Evolutionary conservation across 2,329 filamentous ascomycete genomes (phyloP), one percentile per base, ranked within the genome.

Genomic region (Beauveria varroae): DNA sequence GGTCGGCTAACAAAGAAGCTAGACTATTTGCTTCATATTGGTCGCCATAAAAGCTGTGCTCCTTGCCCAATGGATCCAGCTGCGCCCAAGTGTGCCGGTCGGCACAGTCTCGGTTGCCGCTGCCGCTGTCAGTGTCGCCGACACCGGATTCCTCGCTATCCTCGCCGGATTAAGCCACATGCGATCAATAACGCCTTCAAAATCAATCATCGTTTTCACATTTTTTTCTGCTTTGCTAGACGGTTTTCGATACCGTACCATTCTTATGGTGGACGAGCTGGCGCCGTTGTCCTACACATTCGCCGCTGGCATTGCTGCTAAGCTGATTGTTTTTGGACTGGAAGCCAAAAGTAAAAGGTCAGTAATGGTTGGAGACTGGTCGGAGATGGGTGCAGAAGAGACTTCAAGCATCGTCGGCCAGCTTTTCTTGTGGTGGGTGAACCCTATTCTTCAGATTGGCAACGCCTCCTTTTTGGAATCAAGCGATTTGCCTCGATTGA

Each of bases 211-310:
- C 14, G 64, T 64, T 34, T 79, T 74, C 51, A 65, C 79, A 4
- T 67, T 75, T 26, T 60, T 77, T 24, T 73, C 74, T 8, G 62
- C 74, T 1, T 65, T 79, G 3, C 68, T 78, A 22, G 77, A 79
- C 40, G 64, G 69, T 3, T 67, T 72, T 1, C 73, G 74, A 63
- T 67, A 68, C 2, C 68, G 76, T 46, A 77, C 77, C 0, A 57
- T 76, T 3, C 77, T 72, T 67, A 63, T 78, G 8, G 72, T 68
- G 30, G 65, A 68, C 2, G 65, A 68, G 20, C 41, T 53, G 10
- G 20, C 26, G 20, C 49, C 41, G 14, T 14, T 60, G 24, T 20
- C 49, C 3, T 44, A 52, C 20, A 18, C 75, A 1, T 73, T 74
- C 30, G 72, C 70, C 1, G 64, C 67, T 3, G 64, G 66, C 0